Percentiles rank a stretch among this genome's conserved stretches.
phyloP scores from a whole-genome alignment of 768 basidiomycete genomes.

The Asterophora parasitica region DNA sequence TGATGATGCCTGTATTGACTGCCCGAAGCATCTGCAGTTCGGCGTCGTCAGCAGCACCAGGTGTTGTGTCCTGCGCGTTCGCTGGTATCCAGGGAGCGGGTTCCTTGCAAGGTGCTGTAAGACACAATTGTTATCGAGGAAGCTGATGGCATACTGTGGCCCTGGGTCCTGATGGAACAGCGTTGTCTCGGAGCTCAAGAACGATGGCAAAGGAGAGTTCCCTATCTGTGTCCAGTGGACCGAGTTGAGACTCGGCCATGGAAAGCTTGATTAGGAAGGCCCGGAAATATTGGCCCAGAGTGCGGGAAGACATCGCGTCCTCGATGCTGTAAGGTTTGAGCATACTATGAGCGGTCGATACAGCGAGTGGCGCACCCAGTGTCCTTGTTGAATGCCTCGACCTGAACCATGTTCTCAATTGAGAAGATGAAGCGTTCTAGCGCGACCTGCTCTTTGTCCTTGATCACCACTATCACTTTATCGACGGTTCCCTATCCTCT shows the following conservation, averaged over 20 bases:
- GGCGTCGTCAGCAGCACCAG: conserved; percentile 56
- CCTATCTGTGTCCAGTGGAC: conserved; percentile 49
- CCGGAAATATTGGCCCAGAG: conserved; percentile 73
- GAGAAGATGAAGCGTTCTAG: conserved; percentile 92
- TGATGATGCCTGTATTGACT: conserved; percentile 81
- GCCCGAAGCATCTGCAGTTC: conserved; percentile 74
- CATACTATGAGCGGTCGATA: neutral
- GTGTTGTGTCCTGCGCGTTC: conserved; percentile 61
- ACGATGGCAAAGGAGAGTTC: conserved; percentile 78
- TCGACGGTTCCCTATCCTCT: conserved; percentile 64
- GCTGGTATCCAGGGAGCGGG: conserved; percentile 82
- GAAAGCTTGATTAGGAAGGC: conserved; percentile 78
- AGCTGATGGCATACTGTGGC: conserved; percentile 34
- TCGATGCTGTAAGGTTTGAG: conserved; percentile 45
- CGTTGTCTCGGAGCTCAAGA: conserved; percentile 73
- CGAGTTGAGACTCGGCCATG: conserved; percentile 71
- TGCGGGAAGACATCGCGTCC: conserved; percentile 58
- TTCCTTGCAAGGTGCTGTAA: conserved; percentile 34
- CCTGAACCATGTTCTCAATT: conserved; percentile 73
- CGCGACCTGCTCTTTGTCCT: conserved; percentile 70
- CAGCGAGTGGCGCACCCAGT: conserved; percentile 40
- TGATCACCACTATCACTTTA: conserved; percentile 81
- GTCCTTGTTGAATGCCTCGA: conserved; percentile 68
- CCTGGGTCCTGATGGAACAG: conserved; percentile 45
- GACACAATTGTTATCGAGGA: neutral